Base-by-base conservation (phyloP, 805 yeast genomes). In the Spathaspora sp. region DNA sequence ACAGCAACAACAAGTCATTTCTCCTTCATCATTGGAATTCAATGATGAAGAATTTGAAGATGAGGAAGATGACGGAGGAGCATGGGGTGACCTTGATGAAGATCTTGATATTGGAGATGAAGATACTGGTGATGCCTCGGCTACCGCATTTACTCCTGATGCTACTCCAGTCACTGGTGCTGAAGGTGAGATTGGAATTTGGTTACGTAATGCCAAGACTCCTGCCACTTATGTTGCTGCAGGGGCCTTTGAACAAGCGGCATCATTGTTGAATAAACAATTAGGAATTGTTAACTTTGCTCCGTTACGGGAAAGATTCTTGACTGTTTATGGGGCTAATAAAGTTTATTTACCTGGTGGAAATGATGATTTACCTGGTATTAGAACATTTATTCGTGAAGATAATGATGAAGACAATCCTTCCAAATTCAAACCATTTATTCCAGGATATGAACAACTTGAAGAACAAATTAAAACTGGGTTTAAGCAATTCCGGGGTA, bases 231-330 rank as follows among this genome's bases (percentile, higher is more conserved):
- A 90, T 60, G 91, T 87, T 62, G 97, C 99, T 1, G 91, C 97
- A 2, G 99, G 99, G 60, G 88, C 96, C 4, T 93, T 93, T 66
- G 97, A 91, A 58, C 87, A 93, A 49, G 99, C 98, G 39, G 94
- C 97, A 40, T 96, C 91, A 62, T 81, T 96, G 64, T 79, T 94
- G 61, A 84, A 86, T 74, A 87, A 93, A 63, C 99, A 96, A 70
- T 77, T 86, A 44, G 99, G 97, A 60, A 81, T 89, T 48, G 85
- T 82, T 26, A 78, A 89, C 59, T 93, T 96, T 66, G 96, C 85
- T 62, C 98, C 98, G 12, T 79, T 94, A 60, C 84, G 93, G 71
- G 65, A 77, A 28, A 80, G 97, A 55, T 94, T 94, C 75, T 59
- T 88, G 66, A 93, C 90, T 61, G 86, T 91, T 11, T 96, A 89